phyloP scores from a whole-genome alignment of 75 land plant genomes.

The Adiantum capillusveneris region DNA sequence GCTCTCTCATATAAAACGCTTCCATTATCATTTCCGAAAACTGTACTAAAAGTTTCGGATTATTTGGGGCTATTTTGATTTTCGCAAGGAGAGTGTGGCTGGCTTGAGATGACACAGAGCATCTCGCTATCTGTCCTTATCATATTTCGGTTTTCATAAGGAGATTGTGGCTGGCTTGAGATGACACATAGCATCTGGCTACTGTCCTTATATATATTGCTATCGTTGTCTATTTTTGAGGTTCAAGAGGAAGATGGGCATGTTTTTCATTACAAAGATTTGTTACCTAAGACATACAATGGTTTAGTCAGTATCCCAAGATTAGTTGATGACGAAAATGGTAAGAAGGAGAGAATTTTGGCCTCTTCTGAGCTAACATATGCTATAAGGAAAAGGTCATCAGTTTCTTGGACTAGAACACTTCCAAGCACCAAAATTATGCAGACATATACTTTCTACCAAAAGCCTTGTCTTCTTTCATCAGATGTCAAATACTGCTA shows the following conservation, averaged over 20 bases:
- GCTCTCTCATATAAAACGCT: too few species aligned
- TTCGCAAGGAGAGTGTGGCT: constrained; percentile 30
- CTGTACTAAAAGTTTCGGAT: constrained; percentile 26
- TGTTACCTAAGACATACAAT: constrained; percentile 1
- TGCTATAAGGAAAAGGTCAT: background rate
- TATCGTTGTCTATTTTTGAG: constrained; percentile 3
- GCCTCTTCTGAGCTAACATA: background rate
- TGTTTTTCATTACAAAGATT: background rate
- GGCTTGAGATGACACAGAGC: constrained; percentile 57
- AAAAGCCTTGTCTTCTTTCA: too few species aligned
- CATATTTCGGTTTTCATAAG: too few species aligned
- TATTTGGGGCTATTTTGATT: constrained; percentile 67
- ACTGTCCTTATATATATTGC: constrained; percentile 52
- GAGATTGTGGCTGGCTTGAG: too few species aligned
- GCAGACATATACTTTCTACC: too few species aligned
- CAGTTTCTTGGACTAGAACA: constrained; percentile 3
- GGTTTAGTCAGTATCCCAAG: background rate
- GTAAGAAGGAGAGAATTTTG: background rate
- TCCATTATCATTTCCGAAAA: constrained; percentile 39
- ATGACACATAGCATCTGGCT: too few species aligned
- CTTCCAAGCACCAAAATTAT: constrained; percentile 1
- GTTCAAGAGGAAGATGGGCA: constrained; percentile 2
- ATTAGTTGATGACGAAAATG: background rate
- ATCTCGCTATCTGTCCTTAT: too few species aligned
- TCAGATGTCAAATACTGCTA: too few species aligned